Conservation (phyloP, 768 basidiomycete genomes). For the Lactarius evosmus region DNA sequence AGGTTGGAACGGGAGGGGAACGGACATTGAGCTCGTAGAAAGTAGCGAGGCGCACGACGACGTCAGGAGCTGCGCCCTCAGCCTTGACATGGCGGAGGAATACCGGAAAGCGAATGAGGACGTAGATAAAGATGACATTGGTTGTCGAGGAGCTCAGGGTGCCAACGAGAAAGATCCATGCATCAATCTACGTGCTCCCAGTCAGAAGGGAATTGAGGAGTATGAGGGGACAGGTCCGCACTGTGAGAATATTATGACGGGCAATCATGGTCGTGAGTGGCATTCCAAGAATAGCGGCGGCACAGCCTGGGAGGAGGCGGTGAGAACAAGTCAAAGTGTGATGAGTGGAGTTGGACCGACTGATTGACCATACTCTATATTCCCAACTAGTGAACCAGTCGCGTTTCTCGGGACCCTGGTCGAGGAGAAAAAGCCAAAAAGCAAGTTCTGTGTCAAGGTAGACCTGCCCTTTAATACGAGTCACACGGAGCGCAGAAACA, state of each 20-base stretch:
- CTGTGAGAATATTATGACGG: conserved; percentile 55
- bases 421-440: conserved; percentile 81
- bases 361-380: conserved; percentile 66
- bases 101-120: conserved; percentile 63
- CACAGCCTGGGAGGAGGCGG: conserved; percentile 46
- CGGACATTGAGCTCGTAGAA: conserved; percentile 80
- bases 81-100: conserved; percentile 69
- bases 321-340: not conserved
- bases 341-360: conserved; percentile 38
- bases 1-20: not conserved
- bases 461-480: too few species aligned
- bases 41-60: conserved; percentile 68
- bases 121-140: conserved; percentile 67
- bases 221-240: conserved; percentile 32
- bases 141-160: conserved; percentile 62
- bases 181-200: conserved; percentile 48
- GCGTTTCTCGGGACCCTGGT: conserved; percentile 67
- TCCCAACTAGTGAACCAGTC: conserved; percentile 82
- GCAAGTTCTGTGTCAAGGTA: conserved; percentile 51
- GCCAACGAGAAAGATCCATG: conserved; percentile 76
- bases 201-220: not conserved
- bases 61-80: conserved; percentile 70
- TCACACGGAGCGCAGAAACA: not conserved
- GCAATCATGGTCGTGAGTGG: conserved; percentile 64
- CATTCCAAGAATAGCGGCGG: conserved; percentile 64